Conservation (phyloP, 2,329 filamentous ascomycete genomes). For the Pyrenophora seminiperda region DNA sequence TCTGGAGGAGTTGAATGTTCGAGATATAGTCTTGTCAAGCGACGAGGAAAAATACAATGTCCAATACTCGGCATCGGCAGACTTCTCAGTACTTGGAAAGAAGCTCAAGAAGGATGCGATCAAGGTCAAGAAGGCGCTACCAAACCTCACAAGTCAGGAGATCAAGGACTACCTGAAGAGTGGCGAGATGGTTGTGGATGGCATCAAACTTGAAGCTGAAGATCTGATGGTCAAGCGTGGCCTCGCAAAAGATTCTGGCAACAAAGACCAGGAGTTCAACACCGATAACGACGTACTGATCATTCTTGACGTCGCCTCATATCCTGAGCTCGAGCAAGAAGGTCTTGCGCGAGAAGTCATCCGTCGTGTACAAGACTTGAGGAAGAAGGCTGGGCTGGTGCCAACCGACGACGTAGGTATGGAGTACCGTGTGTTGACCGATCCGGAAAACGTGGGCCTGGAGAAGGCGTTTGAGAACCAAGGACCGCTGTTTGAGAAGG, state of each 20-base stretch:
- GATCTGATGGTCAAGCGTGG: slow-evolving; percentile 84
- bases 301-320: slow-evolving; percentile 81
- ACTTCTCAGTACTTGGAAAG: slow-evolving; percentile 94
- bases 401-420: slow-evolving; percentile 95
- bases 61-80: slow-evolving; percentile 84
- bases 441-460: slow-evolving; percentile 77
- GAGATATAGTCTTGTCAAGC: slow-evolving; percentile 79
- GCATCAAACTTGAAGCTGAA: slow-evolving; percentile 79
- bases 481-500: slow-evolving; percentile 72
- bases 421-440: slow-evolving; percentile 82
- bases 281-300: slow-evolving; percentile 89
- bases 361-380: slow-evolving; percentile 86
- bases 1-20: slow-evolving; percentile 87
- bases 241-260: slow-evolving; percentile 72
- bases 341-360: slow-evolving; percentile 91
- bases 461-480: slow-evolving; percentile 72
- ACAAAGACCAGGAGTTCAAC: slow-evolving; percentile 80
- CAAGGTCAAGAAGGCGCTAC: slow-evolving; percentile 89
- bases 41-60: slow-evolving; percentile 93
- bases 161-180: slow-evolving; percentile 77
- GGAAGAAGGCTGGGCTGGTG: slow-evolving; percentile 90
- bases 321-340: slow-evolving; percentile 85
- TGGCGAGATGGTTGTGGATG: slow-evolving; percentile 80
- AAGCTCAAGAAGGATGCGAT: slow-evolving; percentile 95
- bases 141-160: slow-evolving; percentile 75